These are phyloP conservation scores for Barbatosphaeria neglecta DNA, from an alignment of 495 filamentous ascomycete genomes.

Conservation along the genomic window DNA sequence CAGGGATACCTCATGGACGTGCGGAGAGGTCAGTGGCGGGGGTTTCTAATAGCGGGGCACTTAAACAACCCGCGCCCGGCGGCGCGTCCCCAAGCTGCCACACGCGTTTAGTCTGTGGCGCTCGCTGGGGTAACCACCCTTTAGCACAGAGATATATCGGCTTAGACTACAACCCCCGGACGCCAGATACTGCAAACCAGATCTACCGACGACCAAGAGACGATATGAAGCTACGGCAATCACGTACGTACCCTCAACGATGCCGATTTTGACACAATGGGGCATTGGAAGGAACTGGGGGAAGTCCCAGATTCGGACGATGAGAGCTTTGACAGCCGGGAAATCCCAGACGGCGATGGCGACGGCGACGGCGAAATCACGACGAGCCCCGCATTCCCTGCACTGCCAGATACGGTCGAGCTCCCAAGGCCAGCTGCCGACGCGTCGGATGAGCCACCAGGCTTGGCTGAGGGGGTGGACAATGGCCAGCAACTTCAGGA, in stretches of 20 bases:
- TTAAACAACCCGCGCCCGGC: neutral
- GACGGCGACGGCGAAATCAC: too few relatives aligned
- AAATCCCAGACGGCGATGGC: conserved; percentile 18
- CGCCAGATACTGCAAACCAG: too few relatives aligned
- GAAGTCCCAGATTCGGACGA: conserved; percentile 49
- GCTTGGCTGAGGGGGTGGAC: neutral
- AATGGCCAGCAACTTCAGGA: neutral
- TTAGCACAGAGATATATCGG: neutral
- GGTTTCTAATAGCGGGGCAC: neutral
- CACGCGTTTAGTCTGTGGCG: neutral
- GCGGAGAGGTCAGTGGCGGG: too few relatives aligned
- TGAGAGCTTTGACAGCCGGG: conserved; percentile 29
- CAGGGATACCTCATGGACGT: too few relatives aligned
- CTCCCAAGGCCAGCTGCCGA: neutral
- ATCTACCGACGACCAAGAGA: neutral
- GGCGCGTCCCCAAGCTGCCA: neutral
- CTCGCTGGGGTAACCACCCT: neutral
- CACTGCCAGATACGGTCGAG: neutral
- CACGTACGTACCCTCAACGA: conserved; percentile 8
- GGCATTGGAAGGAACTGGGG: conserved; percentile 45
- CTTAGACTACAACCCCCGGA: neutral
- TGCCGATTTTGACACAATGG: conserved; percentile 29
- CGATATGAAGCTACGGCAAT: neutral
- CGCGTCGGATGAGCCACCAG: neutral
- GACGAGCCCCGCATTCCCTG: neutral